These are phyloP conservation scores for Ophiostoma himal-ulmi DNA, from an alignment of 2,329 filamentous ascomycete genomes.

Conservation along the genomic window DNA sequence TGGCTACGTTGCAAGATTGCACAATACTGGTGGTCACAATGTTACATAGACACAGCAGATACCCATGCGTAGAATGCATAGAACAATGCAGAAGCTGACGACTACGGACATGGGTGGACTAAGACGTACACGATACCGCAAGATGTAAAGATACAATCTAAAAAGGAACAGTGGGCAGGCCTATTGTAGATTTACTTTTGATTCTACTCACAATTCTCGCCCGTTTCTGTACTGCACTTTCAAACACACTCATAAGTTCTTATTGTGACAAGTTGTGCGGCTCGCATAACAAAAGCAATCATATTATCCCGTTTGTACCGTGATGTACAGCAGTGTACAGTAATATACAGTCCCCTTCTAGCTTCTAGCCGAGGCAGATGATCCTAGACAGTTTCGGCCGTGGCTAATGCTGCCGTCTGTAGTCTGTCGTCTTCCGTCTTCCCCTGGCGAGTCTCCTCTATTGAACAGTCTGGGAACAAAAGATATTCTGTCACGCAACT, in stretches of 20 bases:
- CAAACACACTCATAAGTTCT: no score
- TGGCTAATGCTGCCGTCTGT: not conserved
- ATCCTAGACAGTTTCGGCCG: not conserved
- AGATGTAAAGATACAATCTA: no score
- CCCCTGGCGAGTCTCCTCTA: not conserved
- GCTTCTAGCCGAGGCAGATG: not conserved
- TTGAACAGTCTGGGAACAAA: not conserved
- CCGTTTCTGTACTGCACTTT: no score
- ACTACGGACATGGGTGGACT: not conserved
- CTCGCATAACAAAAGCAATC: not conserved
- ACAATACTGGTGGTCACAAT: not conserved
- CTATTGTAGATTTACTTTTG: no score
- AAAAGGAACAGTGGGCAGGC: no score
- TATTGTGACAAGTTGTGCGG: not conserved
- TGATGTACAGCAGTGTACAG: not conserved
- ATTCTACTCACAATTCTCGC: no score
- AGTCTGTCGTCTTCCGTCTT: not conserved
- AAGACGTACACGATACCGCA: not conserved
- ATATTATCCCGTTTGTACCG: not conserved
- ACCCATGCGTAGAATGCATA: slow-evolving; percentile 12
- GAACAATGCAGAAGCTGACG: not conserved
- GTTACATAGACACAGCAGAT: not conserved
- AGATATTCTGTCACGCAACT: no score
- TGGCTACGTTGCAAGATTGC: no score
- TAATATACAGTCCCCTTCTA: not conserved